Conservation (phyloP, 2,329 filamentous ascomycete genomes). For the Neophaeococcomyces aloes region DNA sequence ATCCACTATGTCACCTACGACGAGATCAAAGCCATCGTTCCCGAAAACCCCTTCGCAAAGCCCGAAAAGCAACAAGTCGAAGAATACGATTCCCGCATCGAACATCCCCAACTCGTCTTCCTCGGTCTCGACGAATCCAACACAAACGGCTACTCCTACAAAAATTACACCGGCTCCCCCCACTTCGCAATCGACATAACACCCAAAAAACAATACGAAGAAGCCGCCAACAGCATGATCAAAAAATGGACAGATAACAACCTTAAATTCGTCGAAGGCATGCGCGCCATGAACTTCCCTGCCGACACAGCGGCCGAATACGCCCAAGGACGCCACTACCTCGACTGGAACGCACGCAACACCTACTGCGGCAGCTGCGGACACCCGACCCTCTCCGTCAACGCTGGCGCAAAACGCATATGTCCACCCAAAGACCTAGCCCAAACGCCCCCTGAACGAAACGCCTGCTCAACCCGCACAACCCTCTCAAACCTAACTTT, state of each 20-base stretch:
- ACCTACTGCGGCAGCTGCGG: conserved; percentile 88
- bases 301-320: conserved; percentile 70
- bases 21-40: conserved; percentile 61
- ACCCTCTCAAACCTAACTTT: conserved; percentile 86
- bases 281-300: conserved; percentile 51
- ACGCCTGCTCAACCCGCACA: conserved; percentile 67
- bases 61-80: conserved; percentile 63
- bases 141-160: conserved; percentile 35
- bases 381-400: conserved; percentile 54
- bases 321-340: conserved; percentile 72
- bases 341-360: conserved; percentile 92
- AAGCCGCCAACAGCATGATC: conserved; percentile 50
- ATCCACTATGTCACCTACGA: conserved; percentile 59
- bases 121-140: conserved; percentile 65
- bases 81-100: conserved; percentile 60
- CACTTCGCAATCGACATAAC: conserved; percentile 89
- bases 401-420: conserved; percentile 36
- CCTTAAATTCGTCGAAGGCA: conserved; percentile 55
- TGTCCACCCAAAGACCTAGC: conserved; percentile 36
- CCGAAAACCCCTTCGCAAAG: conserved; percentile 57
- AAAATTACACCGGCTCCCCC: conserved; percentile 63
- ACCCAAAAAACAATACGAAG: conserved; percentile 52
- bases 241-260: conserved; percentile 41
- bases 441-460: conserved; percentile 42
- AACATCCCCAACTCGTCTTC: conserved; percentile 66